Percentiles rank a stretch among this genome's conserved stretches.
Conservation (phyloP, 2,329 filamentous ascomycete genomes). For the Exophiala bonariae region DNA sequence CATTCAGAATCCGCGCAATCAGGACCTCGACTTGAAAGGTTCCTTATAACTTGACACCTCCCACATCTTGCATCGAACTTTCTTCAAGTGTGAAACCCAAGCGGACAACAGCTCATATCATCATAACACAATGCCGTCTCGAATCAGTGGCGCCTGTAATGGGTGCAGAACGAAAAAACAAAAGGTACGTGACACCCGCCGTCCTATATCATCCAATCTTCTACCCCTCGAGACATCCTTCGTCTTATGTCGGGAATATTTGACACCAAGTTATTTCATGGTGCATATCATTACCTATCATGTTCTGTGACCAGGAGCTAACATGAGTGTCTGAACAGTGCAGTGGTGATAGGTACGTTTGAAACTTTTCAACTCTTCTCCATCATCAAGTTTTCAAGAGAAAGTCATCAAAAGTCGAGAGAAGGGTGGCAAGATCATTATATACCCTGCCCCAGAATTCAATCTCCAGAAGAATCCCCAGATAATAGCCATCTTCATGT, state of each 20-base stretch:
- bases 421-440: slow-evolving; percentile 2
- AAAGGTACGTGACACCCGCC: slow-evolving; percentile 33
- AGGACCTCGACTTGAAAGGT: not conserved
- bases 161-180: slow-evolving; percentile 44
- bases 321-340: slow-evolving; percentile 32
- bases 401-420: not conserved
- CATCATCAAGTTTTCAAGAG: not conserved
- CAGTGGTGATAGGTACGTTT: slow-evolving; percentile 39
- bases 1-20: not conserved
- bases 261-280: no score
- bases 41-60: no score
- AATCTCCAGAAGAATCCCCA: slow-evolving; percentile 4
- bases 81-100: not conserved
- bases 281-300: not conserved
- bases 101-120: not conserved
- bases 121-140: slow-evolving; percentile 31
- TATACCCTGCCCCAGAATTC: slow-evolving; percentile 17
- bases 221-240: no score
- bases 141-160: slow-evolving; percentile 43
- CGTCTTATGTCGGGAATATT: no score
- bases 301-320: not conserved
- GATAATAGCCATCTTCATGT: no score
- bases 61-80: not conserved
- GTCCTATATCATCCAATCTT: no score
- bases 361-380: not conserved